A percentile compares a stretch with the other conserved stretches of the same genome.
Evolutionary conservation across 108 stramenopile genomes (phyloP).

Genomic region (Pseudonitzschia delicatissima): DNA sequence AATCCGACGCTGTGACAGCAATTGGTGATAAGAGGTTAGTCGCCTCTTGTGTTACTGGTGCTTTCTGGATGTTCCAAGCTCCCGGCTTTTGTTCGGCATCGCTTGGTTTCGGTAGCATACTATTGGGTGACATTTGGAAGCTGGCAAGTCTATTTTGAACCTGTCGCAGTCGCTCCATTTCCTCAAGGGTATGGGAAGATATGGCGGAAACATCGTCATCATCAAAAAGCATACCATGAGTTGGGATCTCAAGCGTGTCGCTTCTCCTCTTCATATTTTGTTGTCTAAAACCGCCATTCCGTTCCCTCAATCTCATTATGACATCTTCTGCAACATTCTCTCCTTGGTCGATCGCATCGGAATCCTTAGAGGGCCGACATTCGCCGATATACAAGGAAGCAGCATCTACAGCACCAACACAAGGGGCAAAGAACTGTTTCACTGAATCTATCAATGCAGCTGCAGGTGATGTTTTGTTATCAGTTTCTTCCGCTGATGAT

Average conservation of each 20-base stretch:
- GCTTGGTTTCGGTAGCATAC: neutral
- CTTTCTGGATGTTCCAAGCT: neutral
- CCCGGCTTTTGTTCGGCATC: neutral
- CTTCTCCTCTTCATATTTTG: neutral
- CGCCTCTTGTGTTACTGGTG: neutral
- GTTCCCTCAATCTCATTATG: neutral
- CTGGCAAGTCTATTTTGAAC: neutral
- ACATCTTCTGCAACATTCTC: neutral
- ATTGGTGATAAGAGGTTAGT: neutral
- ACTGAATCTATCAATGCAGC: conserved; percentile 14
- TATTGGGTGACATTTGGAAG: conserved; percentile 8
- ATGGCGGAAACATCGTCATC: conserved; percentile 34
- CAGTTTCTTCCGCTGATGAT: neutral
- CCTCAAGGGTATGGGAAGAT: conserved; percentile 31
- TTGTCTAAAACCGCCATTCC: neutral
- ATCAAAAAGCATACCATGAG: conserved; percentile 12
- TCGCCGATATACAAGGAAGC: conserved; percentile 22
- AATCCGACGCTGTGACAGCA: conserved; percentile 4
- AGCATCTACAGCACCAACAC: conserved; percentile 29
- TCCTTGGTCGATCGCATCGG: neutral
- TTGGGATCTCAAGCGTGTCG: conserved; percentile 27
- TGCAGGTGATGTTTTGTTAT: neutral
- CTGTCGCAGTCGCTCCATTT: conserved; percentile 23
- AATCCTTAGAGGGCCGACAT: conserved; percentile 18
- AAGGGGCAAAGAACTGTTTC: conserved; percentile 21